These are phyloP conservation scores for Candida sithepensis DNA, from an alignment of 805 yeast species.

Conservation along the genomic window DNA sequence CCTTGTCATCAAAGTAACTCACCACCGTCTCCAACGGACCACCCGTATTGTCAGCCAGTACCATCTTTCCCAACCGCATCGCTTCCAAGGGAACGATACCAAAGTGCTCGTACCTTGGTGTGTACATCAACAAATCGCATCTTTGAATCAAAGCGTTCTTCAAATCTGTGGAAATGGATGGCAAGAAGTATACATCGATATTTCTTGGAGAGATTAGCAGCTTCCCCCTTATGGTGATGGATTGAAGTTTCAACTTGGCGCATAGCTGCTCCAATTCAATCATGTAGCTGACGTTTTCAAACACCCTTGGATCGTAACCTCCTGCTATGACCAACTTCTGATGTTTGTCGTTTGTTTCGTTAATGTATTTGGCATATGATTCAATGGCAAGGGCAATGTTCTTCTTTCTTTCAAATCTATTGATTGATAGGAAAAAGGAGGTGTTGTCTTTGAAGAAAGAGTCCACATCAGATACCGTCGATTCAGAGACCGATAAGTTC, in stretches of 20 bases:
- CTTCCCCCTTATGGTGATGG: conserved; percentile 35
- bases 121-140: conserved; percentile 67
- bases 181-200: conserved; percentile 51
- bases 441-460: conserved; percentile 33
- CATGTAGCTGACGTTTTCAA: conserved; percentile 73
- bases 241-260: conserved; percentile 39
- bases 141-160: conserved; percentile 59
- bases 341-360: conserved; percentile 27
- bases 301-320: conserved; percentile 77
- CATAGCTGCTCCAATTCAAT: conserved; percentile 53
- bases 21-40: conserved; percentile 86
- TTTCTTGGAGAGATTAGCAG: conserved; percentile 13
- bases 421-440: conserved; percentile 63
- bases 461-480: conserved; percentile 31
- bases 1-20: conserved; percentile 22
- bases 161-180: conserved; percentile 67
- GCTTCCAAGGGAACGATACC: conserved; percentile 98
- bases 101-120: conserved; percentile 91
- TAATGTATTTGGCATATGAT: conserved; percentile 50
- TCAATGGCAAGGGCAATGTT: conserved; percentile 74
- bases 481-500: conserved; percentile 11
- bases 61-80: conserved; percentile 80
- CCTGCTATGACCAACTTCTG: conserved; percentile 75
- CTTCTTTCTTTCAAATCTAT: conserved; percentile 86
- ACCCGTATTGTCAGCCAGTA: conserved; percentile 81